A percentile compares a stretch with the other conserved stretches of the same genome.
Conservation (phyloP, 2,329 filamentous ascomycete species). For the Trichoderma gracile region DNA sequence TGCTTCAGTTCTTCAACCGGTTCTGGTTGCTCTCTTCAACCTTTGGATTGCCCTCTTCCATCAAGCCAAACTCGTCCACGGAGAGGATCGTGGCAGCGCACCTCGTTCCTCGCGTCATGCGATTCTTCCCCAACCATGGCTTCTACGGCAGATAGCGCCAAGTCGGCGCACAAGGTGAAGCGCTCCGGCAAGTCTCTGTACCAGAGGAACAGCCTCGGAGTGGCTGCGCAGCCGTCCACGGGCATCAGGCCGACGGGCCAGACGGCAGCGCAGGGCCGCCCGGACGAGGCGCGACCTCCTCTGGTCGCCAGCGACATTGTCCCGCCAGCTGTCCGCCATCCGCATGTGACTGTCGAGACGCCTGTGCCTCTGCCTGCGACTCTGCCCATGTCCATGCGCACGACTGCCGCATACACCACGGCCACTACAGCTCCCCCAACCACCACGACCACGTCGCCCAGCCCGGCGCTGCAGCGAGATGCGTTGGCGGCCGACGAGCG, state of each 20-base stretch:
- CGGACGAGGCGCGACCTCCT: neutral
- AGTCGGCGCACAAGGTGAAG: constrained; percentile 22
- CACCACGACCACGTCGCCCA: neutral
- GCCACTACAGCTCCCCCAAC: neutral
- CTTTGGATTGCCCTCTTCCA: too few relatives aligned
- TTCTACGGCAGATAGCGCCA: constrained; percentile 3
- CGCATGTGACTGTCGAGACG: neutral
- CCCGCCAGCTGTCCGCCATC: neutral
- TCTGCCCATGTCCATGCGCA: neutral
- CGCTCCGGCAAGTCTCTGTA: constrained; percentile 23
- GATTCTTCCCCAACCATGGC: neutral
- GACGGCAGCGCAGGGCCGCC: neutral
- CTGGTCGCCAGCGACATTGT: constrained; percentile 34
- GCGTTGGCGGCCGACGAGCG: constrained; percentile 20
- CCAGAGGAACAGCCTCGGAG: neutral
- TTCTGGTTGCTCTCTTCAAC: too few relatives aligned
- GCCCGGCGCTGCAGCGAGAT: constrained; percentile 1
- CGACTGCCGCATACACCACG: too few relatives aligned
- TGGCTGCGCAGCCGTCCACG: neutral
- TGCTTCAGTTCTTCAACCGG: too few relatives aligned
- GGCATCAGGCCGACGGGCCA: neutral
- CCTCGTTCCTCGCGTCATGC: neutral
- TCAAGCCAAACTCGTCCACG: too few relatives aligned
- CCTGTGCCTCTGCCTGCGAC: constrained; percentile 1
- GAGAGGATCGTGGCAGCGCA: neutral